phyloP scores from a whole-genome alignment of 2,329 filamentous ascomycete genomes.

The Xylariales sp. region DNA sequence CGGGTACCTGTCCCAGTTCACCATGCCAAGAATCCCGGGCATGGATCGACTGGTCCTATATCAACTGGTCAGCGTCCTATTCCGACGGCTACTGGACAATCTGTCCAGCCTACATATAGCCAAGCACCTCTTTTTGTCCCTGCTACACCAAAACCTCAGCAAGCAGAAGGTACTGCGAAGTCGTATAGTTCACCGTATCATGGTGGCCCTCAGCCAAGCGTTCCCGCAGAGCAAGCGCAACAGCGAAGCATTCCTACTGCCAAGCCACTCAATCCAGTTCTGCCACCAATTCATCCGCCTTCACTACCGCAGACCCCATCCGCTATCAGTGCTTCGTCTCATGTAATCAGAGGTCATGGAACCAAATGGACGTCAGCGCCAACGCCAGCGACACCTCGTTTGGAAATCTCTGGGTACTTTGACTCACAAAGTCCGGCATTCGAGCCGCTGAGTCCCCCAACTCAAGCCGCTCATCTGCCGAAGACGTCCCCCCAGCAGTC shows the following conservation, averaged over 20 bases:
- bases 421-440: constrained; percentile 48
- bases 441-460: constrained; percentile 56
- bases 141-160: constrained; percentile 6
- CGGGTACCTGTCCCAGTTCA: constrained; percentile 6
- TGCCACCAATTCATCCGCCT: constrained; percentile 14
- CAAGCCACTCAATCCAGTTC: constrained; percentile 17
- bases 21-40: constrained; percentile 5
- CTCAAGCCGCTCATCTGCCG: constrained; percentile 32
- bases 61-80: constrained; percentile 7
- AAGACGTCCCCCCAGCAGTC: constrained; percentile 27
- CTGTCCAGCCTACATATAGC: constrained; percentile 2
- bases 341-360: constrained; percentile 35
- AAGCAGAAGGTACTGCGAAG: too few relatives aligned
- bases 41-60: background rate
- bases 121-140: constrained; percentile 10
- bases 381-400: constrained; percentile 53
- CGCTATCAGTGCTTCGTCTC: constrained; percentile 14
- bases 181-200: too few relatives aligned
- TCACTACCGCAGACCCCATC: constrained; percentile 20
- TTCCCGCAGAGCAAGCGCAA: constrained; percentile 13
- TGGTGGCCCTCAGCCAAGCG: constrained; percentile 17
- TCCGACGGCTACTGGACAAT: constrained; percentile 1
- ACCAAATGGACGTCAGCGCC: constrained; percentile 56
- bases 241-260: constrained; percentile 17
- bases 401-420: constrained; percentile 26